Base-by-base conservation (phyloP, 179 eudicot genomes). In the Silene coronaria region DNA sequence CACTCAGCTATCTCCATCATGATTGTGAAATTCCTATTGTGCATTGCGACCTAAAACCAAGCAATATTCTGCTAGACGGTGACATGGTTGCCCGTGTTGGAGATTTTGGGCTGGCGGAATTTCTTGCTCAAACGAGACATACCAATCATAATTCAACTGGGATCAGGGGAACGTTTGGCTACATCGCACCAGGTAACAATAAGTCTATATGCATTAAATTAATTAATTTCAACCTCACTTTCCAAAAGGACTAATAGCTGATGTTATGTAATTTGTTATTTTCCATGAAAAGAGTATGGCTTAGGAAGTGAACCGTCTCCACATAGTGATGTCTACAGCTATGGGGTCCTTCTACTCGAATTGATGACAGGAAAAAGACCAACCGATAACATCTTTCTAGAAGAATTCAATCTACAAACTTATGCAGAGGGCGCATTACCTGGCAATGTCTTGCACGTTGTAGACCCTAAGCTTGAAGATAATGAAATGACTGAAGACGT, bases 281-380 rank as follows among this genome's bases (percentile, higher is more conserved):
- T 27, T 3, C 8, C 17, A 62, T 26, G 34, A 63, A 26, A 14
- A 67, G 70, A 67, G 26, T 67, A 67, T 16, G 70, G 70, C 24
- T 45, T 34, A 60, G 80, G 83, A 67, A 46, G 64, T 14, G 13
- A 16, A 24, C 46, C 24, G 38, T 81, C 84, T 4, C 53, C 22
- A n/a, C 55, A 75, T 0, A 78, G 75, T 19, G 73, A 77, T 42
- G 8, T 77, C 5, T 81, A 81, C 21, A 81, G 79, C 32, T 81
- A 42, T 60, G 79, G 81, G 3, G 75, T 77, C 30, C 51, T 77
- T 6, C 5, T 78, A 34, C 23, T 78, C 12, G 84, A 81, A 71
- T 45, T 78, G 38, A 61, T 81, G 61, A 78, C 70, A 0, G 68
- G 69, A 30, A 78, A 26, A 24, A 60, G 53, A 9, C 84, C 84